Percentiles rank a stretch among this genome's conserved stretches.
These are phyloP conservation scores for Sugiyamaella boreocaroliniensis DNA, from an alignment of 805 yeast genomes.

Conservation along the genomic window DNA sequence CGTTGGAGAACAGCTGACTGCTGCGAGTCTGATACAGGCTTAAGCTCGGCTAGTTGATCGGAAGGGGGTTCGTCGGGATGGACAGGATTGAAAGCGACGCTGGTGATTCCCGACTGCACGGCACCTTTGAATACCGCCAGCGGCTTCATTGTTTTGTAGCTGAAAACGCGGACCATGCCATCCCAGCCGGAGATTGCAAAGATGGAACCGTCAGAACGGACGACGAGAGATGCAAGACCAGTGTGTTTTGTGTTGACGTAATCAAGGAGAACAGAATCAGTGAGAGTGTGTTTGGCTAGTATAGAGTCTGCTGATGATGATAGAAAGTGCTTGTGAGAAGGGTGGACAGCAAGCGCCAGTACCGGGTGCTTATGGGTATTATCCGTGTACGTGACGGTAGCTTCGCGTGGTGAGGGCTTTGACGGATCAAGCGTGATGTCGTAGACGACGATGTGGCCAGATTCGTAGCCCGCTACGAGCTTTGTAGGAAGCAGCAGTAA, in stretches of 20 bases:
- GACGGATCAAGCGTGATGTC: conserved; percentile 19
- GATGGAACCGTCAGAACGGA: conserved; percentile 22
- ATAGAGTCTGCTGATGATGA: conserved; percentile 31
- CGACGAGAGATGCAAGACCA: conserved; percentile 25
- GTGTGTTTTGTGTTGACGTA: conserved; percentile 22
- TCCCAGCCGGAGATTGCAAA: conserved; percentile 37
- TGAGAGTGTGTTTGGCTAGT: conserved; percentile 23
- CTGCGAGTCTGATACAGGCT: not conserved
- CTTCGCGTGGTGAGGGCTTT: not conserved
- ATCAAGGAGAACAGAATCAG: conserved; percentile 6
- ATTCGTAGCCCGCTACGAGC: conserved; percentile 58
- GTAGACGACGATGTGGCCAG: conserved; percentile 49
- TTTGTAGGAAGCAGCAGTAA: conserved; percentile 34
- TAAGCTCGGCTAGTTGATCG: not conserved
- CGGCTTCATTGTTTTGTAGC: conserved; percentile 22
- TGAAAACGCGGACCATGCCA: conserved; percentile 31
- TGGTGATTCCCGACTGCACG: conserved; percentile 26
- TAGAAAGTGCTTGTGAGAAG: conserved; percentile 20
- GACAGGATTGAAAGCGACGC: conserved; percentile 13
- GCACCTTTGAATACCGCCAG: conserved; percentile 29
- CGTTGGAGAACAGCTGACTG: not conserved
- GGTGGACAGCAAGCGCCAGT: conserved; percentile 22
- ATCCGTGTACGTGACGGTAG: conserved; percentile 12
- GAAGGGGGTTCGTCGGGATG: not conserved
- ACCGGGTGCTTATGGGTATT: conserved; percentile 30